These are phyloP conservation scores for Magnaporthiopsis rhizophila DNA, from an alignment of 2,329 filamentous ascomycete species.

Conservation along the genomic window DNA sequence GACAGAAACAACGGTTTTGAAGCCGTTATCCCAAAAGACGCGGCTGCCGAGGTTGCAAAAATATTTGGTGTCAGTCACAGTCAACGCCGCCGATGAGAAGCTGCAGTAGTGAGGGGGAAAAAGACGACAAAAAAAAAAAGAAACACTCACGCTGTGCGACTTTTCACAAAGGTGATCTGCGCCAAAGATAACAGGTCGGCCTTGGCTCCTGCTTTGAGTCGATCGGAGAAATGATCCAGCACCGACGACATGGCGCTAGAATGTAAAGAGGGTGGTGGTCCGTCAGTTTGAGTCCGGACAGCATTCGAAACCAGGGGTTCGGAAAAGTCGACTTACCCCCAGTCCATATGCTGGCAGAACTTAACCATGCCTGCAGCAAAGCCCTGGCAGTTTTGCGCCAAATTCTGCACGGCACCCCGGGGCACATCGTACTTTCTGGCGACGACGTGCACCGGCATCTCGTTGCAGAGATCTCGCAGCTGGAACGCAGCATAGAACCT, in stretches of 20 bases:
- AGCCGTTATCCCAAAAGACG: constrained; percentile 70
- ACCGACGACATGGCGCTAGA: constrained; percentile 60
- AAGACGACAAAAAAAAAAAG: too few species aligned
- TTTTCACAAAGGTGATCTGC: constrained; percentile 68
- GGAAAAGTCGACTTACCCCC: constrained; percentile 40
- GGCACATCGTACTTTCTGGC: constrained; percentile 63
- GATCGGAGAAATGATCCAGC: constrained; percentile 67
- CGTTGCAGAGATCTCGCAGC: constrained; percentile 71
- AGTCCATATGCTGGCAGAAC: constrained; percentile 70
- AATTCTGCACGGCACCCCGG: constrained; percentile 61
- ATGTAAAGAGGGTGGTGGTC: constrained; percentile 8
- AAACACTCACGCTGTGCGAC: constrained; percentile 54
- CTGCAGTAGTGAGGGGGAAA: neutral
- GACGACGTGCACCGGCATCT: constrained; percentile 61
- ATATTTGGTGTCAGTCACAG: constrained; percentile 6
- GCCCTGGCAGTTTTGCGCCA: constrained; percentile 68
- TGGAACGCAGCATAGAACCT: constrained; percentile 70
- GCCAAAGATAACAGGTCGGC: constrained; percentile 64
- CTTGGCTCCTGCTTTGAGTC: constrained; percentile 63
- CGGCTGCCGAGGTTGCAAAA: constrained; percentile 21
- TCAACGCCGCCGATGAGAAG: neutral
- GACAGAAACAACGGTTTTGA: constrained; percentile 57
- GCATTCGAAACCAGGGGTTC: neutral
- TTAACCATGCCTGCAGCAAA: constrained; percentile 75
- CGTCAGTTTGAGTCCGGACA: neutral